phyloP scores from a whole-genome alignment of 805 yeast genomes.

The Barnettozyma pratensis region DNA sequence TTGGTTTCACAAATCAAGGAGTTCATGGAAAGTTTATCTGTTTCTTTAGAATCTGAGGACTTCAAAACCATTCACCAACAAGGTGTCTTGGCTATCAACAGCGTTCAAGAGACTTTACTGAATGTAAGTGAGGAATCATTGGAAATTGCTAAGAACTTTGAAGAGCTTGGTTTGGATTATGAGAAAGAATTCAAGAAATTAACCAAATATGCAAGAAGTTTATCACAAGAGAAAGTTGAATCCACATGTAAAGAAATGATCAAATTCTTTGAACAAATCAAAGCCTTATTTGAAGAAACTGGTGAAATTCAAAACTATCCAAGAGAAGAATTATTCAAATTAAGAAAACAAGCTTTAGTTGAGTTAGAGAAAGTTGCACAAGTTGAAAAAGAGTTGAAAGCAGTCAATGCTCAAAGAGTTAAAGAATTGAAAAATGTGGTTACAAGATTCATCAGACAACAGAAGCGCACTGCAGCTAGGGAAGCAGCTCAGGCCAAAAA shows the following conservation, averaged over 20 bases:
- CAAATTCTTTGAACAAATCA: slow-evolving; percentile 24
- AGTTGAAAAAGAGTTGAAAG: slow-evolving; percentile 15
- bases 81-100: slow-evolving; percentile 36
- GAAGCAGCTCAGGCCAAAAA: slow-evolving; percentile 16
- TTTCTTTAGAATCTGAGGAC: slow-evolving; percentile 43
- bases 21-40: slow-evolving; percentile 35
- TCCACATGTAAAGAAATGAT: slow-evolving; percentile 21
- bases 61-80: slow-evolving; percentile 39
- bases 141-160: slow-evolving; percentile 38
- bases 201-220: slow-evolving; percentile 25
- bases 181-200: slow-evolving; percentile 46
- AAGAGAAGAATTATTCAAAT: slow-evolving; percentile 29
- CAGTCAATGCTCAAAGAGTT: slow-evolving; percentile 25
- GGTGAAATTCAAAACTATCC: slow-evolving; percentile 12
- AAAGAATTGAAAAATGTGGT: slow-evolving; percentile 23
- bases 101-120: slow-evolving; percentile 39
- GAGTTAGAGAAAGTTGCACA: slow-evolving; percentile 14
- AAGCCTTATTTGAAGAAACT: slow-evolving; percentile 23
- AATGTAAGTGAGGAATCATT: slow-evolving; percentile 41
- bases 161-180: slow-evolving; percentile 43
- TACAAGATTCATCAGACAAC: slow-evolving; percentile 3
- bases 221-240: slow-evolving; percentile 26
- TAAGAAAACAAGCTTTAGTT: slow-evolving; percentile 25
- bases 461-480: slow-evolving; percentile 10
- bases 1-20: slow-evolving; percentile 31